phyloP scores from a whole-genome alignment of 257 asterid species.

The Euphrasia confusa region DNA sequence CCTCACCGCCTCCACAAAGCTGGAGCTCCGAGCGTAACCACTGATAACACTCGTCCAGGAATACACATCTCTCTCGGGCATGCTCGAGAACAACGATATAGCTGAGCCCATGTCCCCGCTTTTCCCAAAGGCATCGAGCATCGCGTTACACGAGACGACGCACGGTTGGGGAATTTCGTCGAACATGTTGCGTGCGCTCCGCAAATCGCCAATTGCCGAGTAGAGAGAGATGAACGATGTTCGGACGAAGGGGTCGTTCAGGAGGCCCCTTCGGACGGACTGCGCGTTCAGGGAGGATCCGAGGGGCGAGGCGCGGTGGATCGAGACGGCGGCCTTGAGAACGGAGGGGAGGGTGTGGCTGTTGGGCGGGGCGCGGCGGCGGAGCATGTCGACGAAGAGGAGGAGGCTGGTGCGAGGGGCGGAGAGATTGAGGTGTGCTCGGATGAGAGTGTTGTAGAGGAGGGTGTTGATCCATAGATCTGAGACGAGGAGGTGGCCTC shows the following conservation, averaged over 20 bases:
- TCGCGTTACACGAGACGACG: constrained; percentile 54
- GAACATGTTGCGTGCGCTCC: constrained; percentile 54
- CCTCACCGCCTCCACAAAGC: constrained; percentile 47
- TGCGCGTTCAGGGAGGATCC: constrained; percentile 56
- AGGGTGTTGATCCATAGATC: constrained; percentile 76
- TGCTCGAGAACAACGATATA: constrained; percentile 38
- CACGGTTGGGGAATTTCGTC: constrained; percentile 61
- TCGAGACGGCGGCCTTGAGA: constrained; percentile 50
- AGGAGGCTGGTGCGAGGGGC: constrained; percentile 42
- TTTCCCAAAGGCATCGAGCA: constrained; percentile 70
- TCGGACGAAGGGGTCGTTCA: constrained; percentile 59
- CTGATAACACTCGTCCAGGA: constrained; percentile 83
- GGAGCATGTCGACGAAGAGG: constrained; percentile 69
- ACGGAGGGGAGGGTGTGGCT: constrained; percentile 76
- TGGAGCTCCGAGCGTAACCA: constrained; percentile 48
- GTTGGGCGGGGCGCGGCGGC: constrained; percentile 61
- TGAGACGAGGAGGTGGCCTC: constrained; percentile 48
- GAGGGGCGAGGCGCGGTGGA: constrained; percentile 14
- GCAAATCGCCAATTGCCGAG: constrained; percentile 38
- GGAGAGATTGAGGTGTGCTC: constrained; percentile 45
- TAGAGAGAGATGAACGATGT: constrained; percentile 59
- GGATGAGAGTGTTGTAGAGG: constrained; percentile 67
- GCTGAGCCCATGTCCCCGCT: constrained; percentile 60
- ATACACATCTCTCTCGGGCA: constrained; percentile 59
- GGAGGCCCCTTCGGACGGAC: constrained; percentile 57